Evolutionary conservation across 768 basidiomycete genomes (phyloP).

Genomic region (Gymnopilus dilepis): DNA sequence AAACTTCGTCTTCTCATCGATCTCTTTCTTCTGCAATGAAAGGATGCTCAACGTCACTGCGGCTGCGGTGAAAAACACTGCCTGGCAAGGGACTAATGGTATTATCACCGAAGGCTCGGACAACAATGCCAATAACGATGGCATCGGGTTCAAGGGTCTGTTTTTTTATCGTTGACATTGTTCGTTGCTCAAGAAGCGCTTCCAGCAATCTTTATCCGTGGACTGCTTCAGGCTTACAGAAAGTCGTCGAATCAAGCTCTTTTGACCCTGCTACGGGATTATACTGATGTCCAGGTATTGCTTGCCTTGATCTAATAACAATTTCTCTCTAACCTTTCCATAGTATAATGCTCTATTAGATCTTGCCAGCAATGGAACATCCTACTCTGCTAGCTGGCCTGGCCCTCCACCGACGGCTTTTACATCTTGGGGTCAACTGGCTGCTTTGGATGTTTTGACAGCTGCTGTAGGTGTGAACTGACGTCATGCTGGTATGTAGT

Average conservation of each 20-base stretch:
- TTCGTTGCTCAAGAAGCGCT: not conserved
- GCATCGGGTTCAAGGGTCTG: constrained; percentile 57
- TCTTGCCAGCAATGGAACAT: constrained; percentile 46
- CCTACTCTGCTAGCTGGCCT: constrained; percentile 52
- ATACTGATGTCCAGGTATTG: constrained; percentile 55
- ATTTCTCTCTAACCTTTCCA: not conserved
- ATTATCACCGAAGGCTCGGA: constrained; percentile 58
- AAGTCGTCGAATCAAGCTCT: constrained; percentile 45
- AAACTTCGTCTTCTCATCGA: not conserved
- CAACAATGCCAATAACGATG: constrained; percentile 46
- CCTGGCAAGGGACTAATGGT: constrained; percentile 54
- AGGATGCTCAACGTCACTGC: constrained; percentile 35
- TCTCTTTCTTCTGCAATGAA: not conserved
- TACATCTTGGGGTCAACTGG: constrained; percentile 56
- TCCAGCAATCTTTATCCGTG: constrained; percentile 49
- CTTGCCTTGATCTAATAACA: not conserved
- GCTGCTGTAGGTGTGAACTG: constrained; percentile 44
- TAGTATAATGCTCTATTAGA: constrained; percentile 58
- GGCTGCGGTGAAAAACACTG: constrained; percentile 46
- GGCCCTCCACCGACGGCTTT: constrained; percentile 49
- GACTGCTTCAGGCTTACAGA: constrained; percentile 49
- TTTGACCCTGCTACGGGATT: constrained; percentile 49
- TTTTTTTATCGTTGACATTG: not conserved
- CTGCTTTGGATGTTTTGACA: constrained; percentile 49
- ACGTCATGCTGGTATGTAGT: not conserved